Percentiles rank a stretch among this genome's conserved stretches.
Conservation (phyloP, 495 filamentous ascomycete genomes). For the Cairneyella variabilis region DNA sequence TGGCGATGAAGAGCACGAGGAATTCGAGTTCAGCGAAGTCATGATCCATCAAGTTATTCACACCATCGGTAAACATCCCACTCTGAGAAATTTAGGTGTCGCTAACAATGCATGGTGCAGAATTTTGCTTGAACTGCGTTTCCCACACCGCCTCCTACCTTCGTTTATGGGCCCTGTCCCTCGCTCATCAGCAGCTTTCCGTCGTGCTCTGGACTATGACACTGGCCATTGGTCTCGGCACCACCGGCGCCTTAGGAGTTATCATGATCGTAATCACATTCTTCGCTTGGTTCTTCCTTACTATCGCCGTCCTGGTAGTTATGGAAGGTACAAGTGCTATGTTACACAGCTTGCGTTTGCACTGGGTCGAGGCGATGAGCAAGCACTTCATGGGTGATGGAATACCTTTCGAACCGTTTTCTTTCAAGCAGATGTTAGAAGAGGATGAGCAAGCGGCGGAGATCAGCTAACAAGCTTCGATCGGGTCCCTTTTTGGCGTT, state of each 20-base stretch:
- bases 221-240: constrained; percentile 66
- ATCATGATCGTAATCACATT: constrained; percentile 78
- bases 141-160: constrained; percentile 99
- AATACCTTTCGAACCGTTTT: constrained; percentile 87
- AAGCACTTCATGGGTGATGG: constrained; percentile 98
- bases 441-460: constrained; percentile 55
- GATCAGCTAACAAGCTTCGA: constrained; percentile 11
- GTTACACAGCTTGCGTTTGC: constrained; percentile 91
- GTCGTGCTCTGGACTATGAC: constrained; percentile 98
- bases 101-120: constrained; percentile 35
- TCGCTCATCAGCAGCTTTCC: constrained; percentile 96
- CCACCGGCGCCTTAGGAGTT: constrained; percentile 62
- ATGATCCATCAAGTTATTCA: constrained; percentile 99
- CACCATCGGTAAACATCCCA: constrained; percentile 96
- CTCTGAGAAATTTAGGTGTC: too few species aligned
- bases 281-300: constrained; percentile 83
- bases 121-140: constrained; percentile 99
- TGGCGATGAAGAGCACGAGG: constrained; percentile 75
- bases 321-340: constrained; percentile 89
- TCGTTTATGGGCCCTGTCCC: constrained; percentile 94
- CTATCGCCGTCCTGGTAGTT: constrained; percentile 44
- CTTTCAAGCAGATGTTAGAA: constrained; percentile 82
- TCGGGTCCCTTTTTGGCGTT: constrained; percentile 5
- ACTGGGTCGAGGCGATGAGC: constrained; percentile 99
- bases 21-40: constrained; percentile 92